phyloP scores from a whole-genome alignment of 805 yeast species.

The Yarrowia sp. region DNA sequence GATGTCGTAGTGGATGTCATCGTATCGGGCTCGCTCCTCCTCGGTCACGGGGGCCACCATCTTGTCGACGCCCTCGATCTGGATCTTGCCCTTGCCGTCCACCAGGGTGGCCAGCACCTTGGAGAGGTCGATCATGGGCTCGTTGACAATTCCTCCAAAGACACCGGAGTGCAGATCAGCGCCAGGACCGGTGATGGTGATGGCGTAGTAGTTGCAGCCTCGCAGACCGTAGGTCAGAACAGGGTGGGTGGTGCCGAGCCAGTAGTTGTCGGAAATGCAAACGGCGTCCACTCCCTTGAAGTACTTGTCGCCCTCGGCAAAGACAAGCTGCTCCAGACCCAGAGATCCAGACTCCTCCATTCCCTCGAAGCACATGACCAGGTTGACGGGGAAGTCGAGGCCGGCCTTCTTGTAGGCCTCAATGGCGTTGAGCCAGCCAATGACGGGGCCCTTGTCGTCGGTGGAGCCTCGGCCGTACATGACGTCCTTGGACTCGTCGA shows the following conservation, averaged over 20 bases:
- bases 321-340: conserved; percentile 85
- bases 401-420: conserved; percentile 89
- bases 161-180: conserved; percentile 98
- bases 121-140: conserved; percentile 93
- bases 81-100: conserved; percentile 79
- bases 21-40: conserved; percentile 78
- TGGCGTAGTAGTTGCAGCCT: conserved; percentile 93
- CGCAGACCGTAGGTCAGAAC: conserved; percentile 97
- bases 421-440: conserved; percentile 93
- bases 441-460: conserved; percentile 97
- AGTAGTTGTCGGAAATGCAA: conserved; percentile 95
- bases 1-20: conserved; percentile 82
- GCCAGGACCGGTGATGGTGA: conserved; percentile 84
- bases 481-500: conserved; percentile 67
- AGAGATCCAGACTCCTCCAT: conserved; percentile 98
- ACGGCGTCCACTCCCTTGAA: conserved; percentile 92
- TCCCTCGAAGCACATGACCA: conserved; percentile 94
- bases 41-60: conserved; percentile 95
- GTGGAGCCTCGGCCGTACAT: conserved; percentile 93
- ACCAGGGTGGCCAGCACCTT: conserved; percentile 80
- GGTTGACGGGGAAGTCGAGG: conserved; percentile 89
- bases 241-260: conserved; percentile 98
- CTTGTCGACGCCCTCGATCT: conserved; percentile 86
- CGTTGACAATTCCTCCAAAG: conserved; percentile 96
- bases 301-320: conserved; percentile 75